Evolutionary conservation across 176 grass and related monocot species (phyloP), one percentile per base, ranked within the genome.

Genomic region (Eragrostis nindensis): DNA sequence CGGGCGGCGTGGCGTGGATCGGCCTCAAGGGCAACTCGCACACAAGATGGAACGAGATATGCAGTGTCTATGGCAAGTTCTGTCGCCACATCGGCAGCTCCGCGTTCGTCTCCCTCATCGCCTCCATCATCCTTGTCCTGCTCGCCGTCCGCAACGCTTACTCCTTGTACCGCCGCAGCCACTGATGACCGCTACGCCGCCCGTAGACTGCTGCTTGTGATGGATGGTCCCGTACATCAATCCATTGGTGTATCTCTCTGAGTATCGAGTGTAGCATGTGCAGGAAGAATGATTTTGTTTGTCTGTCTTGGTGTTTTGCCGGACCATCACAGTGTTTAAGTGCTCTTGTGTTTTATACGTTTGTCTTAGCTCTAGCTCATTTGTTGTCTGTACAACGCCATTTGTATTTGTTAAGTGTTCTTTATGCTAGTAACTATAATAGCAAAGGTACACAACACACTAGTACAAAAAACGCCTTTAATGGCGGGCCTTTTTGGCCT

Each of bases 21-120:
- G 94, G 87, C 3, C 52, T 92, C 13, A 94, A 88, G 64, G 94
- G 94, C 3, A 94, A 97, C 83, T 74, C 87, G 4, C 89, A 97
- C 73, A 83, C 82, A 0, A 17, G 29, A 11, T 97, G 94, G 94
- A 73, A 10, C 63, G 87, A 94, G 79, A 66, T 97, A 19, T 97
- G 94, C 83, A 48, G 80, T 71, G 1, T 42, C 39, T 94, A 88
- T 55, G 80, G 73, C 61, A 94, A 88, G 19, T 97, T 92, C 57
- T 97, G 94, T 72, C 81, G 76, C 12, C 82, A 91, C 54, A 70
- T 88, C 8, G 94, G 86, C 11, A 36, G 8, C 73, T 67, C 91
- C 50, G 59, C 60, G 1, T 3, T 13, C 38, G 62, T 97, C 12
- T 78, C 63, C 16, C 82, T 97, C 66, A 0, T 88, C 22, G 91